Evolutionary conservation across 202 grass and related monocot genomes (phyloP).

Genomic region (Carex sylvatica): DNA sequence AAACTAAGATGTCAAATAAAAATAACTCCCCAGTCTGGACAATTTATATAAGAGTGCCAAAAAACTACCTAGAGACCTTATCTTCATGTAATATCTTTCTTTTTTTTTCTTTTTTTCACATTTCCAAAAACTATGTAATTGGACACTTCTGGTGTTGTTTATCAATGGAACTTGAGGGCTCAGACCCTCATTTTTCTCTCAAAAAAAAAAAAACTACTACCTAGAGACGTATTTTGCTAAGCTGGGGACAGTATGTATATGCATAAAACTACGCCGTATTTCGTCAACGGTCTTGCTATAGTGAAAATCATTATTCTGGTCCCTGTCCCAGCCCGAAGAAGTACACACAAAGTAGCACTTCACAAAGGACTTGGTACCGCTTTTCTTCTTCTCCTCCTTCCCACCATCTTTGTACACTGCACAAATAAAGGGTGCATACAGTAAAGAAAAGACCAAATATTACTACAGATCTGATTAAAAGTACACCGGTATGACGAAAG

Average conservation of each 20-base stretch:
- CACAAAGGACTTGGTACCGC: slow-evolving; percentile 36
- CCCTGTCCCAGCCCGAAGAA: slow-evolving; percentile 52
- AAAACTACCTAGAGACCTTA: not conserved
- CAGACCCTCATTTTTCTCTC: too few species aligned
- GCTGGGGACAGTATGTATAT: slow-evolving; percentile 45
- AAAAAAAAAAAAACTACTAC: not conserved
- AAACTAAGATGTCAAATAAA: not conserved
- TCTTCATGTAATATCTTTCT: too few species aligned
- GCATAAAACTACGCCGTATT: slow-evolving; percentile 60
- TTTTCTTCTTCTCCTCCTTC: slow-evolving; percentile 48
- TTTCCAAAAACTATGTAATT: too few species aligned
- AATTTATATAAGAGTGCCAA: not conserved
- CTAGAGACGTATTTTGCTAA: slow-evolving; percentile 68
- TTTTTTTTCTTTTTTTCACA: too few species aligned
- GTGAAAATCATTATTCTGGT: slow-evolving; percentile 32
- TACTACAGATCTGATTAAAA: not conserved
- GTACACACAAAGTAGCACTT: slow-evolving; percentile 75
- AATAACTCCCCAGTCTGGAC: not conserved
- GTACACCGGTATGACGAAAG: not conserved
- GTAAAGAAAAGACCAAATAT: not conserved
- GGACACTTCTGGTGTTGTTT: too few species aligned
- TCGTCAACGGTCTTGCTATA: slow-evolving; percentile 36
- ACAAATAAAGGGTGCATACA: not conserved
- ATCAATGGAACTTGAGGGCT: too few species aligned
- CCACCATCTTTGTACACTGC: slow-evolving; percentile 81